Conservation (phyloP, 768 basidiomycete genomes). For the Lentinula sp. region DNA sequence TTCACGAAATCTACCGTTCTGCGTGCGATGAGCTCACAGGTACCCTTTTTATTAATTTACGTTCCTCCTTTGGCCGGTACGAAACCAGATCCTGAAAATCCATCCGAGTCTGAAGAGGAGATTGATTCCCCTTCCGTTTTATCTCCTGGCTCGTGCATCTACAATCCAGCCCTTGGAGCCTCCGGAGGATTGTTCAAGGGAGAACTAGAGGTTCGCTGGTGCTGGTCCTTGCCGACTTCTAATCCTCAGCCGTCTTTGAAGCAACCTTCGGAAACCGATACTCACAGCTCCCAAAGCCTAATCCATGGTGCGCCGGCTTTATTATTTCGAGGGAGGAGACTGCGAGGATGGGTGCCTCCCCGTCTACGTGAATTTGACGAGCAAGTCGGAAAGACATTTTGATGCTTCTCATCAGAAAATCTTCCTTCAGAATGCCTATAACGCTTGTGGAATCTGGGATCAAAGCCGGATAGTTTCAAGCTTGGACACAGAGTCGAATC, state of each 20-base stretch:
- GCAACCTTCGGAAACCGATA: neutral
- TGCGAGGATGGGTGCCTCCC: conserved; percentile 30
- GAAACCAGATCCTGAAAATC: neutral
- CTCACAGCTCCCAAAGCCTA: neutral
- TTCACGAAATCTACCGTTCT: conserved; percentile 70
- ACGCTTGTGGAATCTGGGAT: too few relatives aligned
- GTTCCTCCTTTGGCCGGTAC: conserved; percentile 41
- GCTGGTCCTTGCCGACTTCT: conserved; percentile 24
- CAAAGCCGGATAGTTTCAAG: too few relatives aligned
- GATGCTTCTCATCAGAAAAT: neutral
- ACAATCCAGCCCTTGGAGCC: conserved; percentile 64
- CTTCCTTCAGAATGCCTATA: neutral
- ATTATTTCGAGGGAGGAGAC: conserved; percentile 33
- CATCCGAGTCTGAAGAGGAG: neutral
- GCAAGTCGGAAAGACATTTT: neutral
- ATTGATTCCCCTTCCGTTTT: conserved; percentile 1
- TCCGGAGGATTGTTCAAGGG: conserved; percentile 50
- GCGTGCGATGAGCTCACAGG: conserved; percentile 64
- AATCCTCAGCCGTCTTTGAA: conserved; percentile 9
- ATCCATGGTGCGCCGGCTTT: conserved; percentile 32
- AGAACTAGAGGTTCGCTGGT: conserved; percentile 64
- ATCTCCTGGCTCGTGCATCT: conserved; percentile 45
- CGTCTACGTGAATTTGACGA: neutral
- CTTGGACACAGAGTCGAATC: too few relatives aligned
- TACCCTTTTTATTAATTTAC: conserved; percentile 78